Evolutionary conservation across 2,329 filamentous ascomycete species (phyloP).

Genomic region (Penicillium sp.): DNA sequence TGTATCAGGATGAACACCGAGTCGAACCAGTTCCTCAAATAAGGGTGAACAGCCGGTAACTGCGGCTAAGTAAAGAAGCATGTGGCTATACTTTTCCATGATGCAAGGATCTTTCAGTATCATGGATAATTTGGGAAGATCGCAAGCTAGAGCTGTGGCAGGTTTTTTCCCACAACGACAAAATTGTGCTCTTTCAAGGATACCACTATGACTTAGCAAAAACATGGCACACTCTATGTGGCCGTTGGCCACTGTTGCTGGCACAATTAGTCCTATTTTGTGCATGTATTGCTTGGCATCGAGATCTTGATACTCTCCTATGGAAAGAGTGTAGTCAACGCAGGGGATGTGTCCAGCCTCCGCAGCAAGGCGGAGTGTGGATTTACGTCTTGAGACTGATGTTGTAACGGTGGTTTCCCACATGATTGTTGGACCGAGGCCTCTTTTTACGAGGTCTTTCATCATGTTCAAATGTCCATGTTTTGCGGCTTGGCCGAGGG

Average conservation of each 20-base stretch:
- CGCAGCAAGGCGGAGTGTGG: background rate
- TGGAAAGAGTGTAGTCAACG: background rate
- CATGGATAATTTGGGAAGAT: background rate
- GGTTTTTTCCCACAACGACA: background rate
- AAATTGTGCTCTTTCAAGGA: background rate
- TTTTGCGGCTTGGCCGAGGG: background rate
- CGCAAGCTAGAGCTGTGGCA: background rate
- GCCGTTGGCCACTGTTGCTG: background rate
- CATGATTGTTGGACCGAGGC: background rate
- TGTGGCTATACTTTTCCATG: background rate
- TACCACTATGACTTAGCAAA: background rate
- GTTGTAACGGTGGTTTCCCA: background rate
- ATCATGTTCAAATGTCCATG: background rate
- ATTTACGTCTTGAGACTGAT: background rate
- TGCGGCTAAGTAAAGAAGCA: background rate
- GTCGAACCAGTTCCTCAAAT: background rate
- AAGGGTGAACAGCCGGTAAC: background rate
- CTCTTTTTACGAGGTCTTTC: background rate
- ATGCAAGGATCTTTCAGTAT: background rate
- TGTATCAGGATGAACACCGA: background rate
- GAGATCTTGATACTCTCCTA: background rate
- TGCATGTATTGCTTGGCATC: slow-evolving; percentile 2
- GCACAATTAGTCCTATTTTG: background rate
- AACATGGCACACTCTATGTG: background rate
- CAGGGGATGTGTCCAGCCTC: background rate